Evolutionary conservation across 139 green algal species (phyloP).

Genomic region (Penium margaritaceum): DNA sequence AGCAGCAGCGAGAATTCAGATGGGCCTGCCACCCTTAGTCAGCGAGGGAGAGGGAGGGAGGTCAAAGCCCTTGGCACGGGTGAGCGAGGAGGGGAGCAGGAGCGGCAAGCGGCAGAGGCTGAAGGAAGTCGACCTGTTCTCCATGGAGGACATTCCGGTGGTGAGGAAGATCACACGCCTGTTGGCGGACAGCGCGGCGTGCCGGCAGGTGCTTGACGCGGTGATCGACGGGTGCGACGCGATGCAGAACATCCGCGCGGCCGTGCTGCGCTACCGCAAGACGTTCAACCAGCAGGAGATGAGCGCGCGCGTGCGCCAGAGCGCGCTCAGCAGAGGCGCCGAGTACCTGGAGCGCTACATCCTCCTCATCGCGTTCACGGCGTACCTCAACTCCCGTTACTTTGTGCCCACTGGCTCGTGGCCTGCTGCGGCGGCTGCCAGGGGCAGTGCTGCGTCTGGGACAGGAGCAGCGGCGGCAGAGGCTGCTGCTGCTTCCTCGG

Average conservation of each 20-base stretch:
- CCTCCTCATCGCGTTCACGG: constrained; percentile 76
- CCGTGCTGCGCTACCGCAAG: constrained; percentile 76
- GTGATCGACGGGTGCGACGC: constrained; percentile 18
- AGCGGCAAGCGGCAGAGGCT: too few species aligned
- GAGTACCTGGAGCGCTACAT: constrained; percentile 88
- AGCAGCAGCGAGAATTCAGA: too few species aligned
- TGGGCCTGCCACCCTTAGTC: too few species aligned
- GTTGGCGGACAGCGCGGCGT: constrained; percentile 18
- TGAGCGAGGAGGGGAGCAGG: too few species aligned
- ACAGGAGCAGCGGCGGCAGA: too few species aligned
- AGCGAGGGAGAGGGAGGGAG: too few species aligned
- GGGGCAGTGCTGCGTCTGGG: too few species aligned
- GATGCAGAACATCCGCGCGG: constrained; percentile 63
- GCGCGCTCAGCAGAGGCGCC: constrained; percentile 68
- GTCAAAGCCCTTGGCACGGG: too few species aligned
- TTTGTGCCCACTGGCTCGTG: background rate
- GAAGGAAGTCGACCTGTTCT: constrained; percentile 9
- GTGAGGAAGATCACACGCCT: constrained; percentile 5
- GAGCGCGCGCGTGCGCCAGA: background rate
- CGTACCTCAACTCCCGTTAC: constrained; percentile 62
- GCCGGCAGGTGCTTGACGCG: constrained; percentile 15
- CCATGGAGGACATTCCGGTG: constrained; percentile 17
- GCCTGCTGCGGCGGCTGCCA: background rate
- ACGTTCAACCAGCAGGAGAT: constrained; percentile 61
- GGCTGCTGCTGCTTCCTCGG: background rate